Base-by-base conservation (phyloP, 2,329 filamentous ascomycete genomes). In the Cordyceps cicadae region DNA sequence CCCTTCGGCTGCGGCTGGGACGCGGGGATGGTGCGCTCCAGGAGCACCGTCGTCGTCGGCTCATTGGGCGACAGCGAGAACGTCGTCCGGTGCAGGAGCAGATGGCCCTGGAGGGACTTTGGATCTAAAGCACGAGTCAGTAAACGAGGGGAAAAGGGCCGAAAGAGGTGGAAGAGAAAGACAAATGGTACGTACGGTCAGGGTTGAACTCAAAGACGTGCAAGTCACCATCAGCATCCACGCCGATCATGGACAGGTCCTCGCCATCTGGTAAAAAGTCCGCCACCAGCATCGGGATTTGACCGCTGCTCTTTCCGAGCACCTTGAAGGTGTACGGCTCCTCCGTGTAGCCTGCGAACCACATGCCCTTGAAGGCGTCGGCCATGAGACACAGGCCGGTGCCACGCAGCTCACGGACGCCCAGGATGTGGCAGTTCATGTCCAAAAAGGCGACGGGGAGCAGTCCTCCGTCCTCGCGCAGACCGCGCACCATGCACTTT, bases 381-480 rank as follows among this genome's bases (percentile, higher is more conserved):
- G 90, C 89, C 76, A 97, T 86, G 12, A 96, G 80, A 68, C 90
- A 92, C 70, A 99, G 80, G 0, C 93, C 92, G 0, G 91, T 95
- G 1, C 88, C 86, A 3, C 86, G 86, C 19, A 99, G 80, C 67
- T 91, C 90, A 69, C 92, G 94, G 59, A 91, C 83, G n/a, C 88
- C 85, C 2, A 87, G 90, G 14, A 96, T 90, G 68, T 96, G 94
- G 73, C 90, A 95, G 75, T 90, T 94, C 86, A 97, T 95, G 69
- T 99, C 94, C 81, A 99, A 89, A 70, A 99, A 99, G 0, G 94
- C 94, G 3, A 99, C 93, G 0, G 94, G 94, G 0, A 97, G 79
- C 57, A 97, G 81, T 1, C 89, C 92, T 0, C 92, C 91, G 70
- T 99, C 94, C 72, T 99, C 94, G 72, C 97, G 97, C 3, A 99